Evolutionary conservation across 2,329 filamentous ascomycete species (phyloP).

Genomic region (Alternaria ethzedia): DNA sequence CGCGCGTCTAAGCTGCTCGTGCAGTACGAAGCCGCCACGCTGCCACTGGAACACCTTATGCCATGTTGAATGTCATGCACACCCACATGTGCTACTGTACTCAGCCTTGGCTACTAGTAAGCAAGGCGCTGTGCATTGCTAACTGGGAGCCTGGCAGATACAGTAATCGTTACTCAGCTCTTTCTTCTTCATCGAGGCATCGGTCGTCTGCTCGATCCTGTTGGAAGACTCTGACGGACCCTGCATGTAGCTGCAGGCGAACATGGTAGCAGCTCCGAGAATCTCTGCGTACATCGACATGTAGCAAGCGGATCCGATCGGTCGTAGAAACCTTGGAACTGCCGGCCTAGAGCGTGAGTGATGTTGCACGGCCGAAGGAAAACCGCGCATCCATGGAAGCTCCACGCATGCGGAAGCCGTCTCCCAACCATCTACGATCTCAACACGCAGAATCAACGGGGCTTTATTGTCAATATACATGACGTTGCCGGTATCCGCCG

Average conservation of each 20-base stretch:
- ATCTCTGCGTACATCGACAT: slow-evolving; percentile 15
- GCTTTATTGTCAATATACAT: neutral
- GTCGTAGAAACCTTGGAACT: neutral
- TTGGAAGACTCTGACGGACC: slow-evolving; percentile 8
- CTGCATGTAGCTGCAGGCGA: slow-evolving; percentile 12
- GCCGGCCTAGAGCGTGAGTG: neutral
- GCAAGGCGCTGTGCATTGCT: neutral
- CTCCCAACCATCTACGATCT: neutral
- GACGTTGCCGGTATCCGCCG: slow-evolving; percentile 7
- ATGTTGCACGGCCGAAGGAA: neutral
- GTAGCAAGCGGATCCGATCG: slow-evolving; percentile 8
- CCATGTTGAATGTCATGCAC: neutral
- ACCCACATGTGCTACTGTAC: neutral
- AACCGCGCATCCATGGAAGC: neutral
- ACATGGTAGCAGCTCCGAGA: slow-evolving; percentile 16
- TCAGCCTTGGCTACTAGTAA: neutral
- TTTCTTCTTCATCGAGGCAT: neutral
- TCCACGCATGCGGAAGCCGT: neutral
- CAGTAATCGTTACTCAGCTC: slow-evolving; percentile 23
- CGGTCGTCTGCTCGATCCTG: neutral
- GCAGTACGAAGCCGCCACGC: neutral
- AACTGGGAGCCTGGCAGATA: neutral
- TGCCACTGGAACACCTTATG: slow-evolving; percentile 2
- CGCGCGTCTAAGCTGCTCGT: neutral
- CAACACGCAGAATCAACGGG: neutral